phyloP scores from a whole-genome alignment of 192 early-diverging fungal species.

The Coemansia sp. region DNA sequence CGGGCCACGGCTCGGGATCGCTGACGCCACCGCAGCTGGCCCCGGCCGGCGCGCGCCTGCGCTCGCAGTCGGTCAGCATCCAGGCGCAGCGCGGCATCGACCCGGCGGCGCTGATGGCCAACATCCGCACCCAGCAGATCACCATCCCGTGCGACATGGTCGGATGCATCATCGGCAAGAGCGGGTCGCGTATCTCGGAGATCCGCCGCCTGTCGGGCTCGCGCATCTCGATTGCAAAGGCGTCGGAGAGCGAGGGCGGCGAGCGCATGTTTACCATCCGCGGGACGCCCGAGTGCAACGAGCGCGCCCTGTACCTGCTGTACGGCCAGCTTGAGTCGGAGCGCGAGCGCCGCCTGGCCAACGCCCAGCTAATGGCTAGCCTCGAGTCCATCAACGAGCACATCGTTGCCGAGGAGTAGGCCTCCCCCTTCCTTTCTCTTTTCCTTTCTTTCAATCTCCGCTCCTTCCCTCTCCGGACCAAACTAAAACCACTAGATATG shows the following conservation, averaged over 20 bases:
- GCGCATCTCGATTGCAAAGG: constrained; percentile 86
- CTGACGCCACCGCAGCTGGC: constrained; percentile 23
- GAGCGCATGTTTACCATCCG: constrained; percentile 91
- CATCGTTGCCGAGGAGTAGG: constrained; percentile 26
- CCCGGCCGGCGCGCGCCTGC: constrained; percentile 31
- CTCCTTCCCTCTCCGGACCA: background rate
- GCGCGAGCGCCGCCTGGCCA: constrained; percentile 66
- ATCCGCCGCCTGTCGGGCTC: constrained; percentile 74
- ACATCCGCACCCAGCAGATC: constrained; percentile 78
- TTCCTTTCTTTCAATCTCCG: background rate
- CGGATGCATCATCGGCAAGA: constrained; percentile 96
- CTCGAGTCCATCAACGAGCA: constrained; percentile 49
- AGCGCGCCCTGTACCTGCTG: constrained; percentile 85
- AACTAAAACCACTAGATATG: background rate
- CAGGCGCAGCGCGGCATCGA: constrained; percentile 41
- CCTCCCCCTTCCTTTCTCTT: background rate
- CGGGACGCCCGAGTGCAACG: constrained; percentile 79
- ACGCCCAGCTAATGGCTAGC: constrained; percentile 42
- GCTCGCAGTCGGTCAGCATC: constrained; percentile 49
- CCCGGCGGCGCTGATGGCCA: constrained; percentile 38
- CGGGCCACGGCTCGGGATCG: constrained; percentile 18
- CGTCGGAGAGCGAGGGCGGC: constrained; percentile 67
- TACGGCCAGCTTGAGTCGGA: constrained; percentile 87
- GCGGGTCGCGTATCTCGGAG: constrained; percentile 74
- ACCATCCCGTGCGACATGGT: constrained; percentile 93